Evolutionary conservation across 179 eudicot genomes (phyloP), one percentile per base, ranked within the genome.

Genomic region (Gypsophila paniculata): DNA sequence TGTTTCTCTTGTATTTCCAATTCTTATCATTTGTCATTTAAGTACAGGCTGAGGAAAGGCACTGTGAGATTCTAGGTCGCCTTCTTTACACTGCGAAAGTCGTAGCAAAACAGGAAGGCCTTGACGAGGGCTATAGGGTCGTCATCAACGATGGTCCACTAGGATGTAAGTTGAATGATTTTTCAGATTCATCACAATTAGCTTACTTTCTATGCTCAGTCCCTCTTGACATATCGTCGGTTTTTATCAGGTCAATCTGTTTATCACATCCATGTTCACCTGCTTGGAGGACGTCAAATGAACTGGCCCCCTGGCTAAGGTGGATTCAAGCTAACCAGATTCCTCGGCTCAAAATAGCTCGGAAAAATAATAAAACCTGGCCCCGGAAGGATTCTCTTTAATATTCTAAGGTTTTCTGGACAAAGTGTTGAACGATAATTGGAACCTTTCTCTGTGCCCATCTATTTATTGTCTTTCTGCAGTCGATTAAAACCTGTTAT

Each of bases 281-380:
- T 93, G 18, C 96, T 93, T 72, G 98, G 98, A 54, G 98, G 96
- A 62, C 91, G 98, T 76, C 97, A 93, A 82, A 82, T 93, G 96
- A 89, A 86, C 78, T 93, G 98, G 98, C 98, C 98, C 4, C 90
- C 97, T 29, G 98, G 98, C 76, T 93, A 79, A 85, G 76, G 13
- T 38, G 51, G 22, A 22, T 42, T 55, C 65, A 42, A 12, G 9
- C 53, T 23, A 18, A 58, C 19, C 11, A 6, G 66, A 32, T 17
- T 5, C 66, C 46, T 42, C 46, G 46, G 12, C 44, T 0, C 26
- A 8, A 22, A 12, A 44, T 36, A 65, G 23, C 13, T 49, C 53
- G 61, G 68, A 70, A 58, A 63, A 7, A 34, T 32, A 61, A n/a
- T 39, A 48, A 29, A 39, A 59, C 76, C 61, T 48, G 70, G 63